A percentile compares a stretch with the other conserved stretches of the same genome.
Conservation (phyloP, 2,329 filamentous ascomycete species). For the Botrytis tulipae region DNA sequence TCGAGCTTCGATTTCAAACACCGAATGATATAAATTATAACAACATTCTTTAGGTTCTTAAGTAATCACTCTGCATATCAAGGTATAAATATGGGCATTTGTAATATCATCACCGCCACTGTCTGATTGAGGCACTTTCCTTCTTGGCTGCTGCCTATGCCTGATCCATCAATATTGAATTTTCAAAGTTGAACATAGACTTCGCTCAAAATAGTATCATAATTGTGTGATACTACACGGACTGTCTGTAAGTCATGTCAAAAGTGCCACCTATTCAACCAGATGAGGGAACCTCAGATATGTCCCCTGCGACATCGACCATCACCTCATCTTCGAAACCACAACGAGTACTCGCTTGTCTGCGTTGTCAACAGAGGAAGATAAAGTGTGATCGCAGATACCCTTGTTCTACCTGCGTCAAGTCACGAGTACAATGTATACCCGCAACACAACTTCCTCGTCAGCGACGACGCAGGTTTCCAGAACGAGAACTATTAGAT, state of each 20-base stretch:
- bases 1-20: not conserved
- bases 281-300: not conserved
- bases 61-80: not conserved
- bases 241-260: not conserved
- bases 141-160: not conserved
- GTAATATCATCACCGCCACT: not conserved
- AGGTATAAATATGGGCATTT: not conserved
- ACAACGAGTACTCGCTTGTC: slow-evolving; percentile 51
- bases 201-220: not conserved
- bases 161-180: not conserved
- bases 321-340: slow-evolving; percentile 21
- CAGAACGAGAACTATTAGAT: slow-evolving; percentile 35
- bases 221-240: not conserved
- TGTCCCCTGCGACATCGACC: not conserved
- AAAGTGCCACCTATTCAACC: not conserved
- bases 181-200: not conserved
- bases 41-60: not conserved
- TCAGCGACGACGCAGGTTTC: slow-evolving; percentile 53
- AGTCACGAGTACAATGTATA: slow-evolving; percentile 59
- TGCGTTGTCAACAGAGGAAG: slow-evolving; percentile 74
- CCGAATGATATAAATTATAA: not conserved
- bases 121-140: not conserved
- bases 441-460: slow-evolving; percentile 57
- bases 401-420: slow-evolving; percentile 69
- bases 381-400: slow-evolving; percentile 71